Percentiles rank a stretch among this genome's conserved stretches.
Conservation (phyloP, 495 filamentous ascomycete species). For the Neurospora sp. region DNA sequence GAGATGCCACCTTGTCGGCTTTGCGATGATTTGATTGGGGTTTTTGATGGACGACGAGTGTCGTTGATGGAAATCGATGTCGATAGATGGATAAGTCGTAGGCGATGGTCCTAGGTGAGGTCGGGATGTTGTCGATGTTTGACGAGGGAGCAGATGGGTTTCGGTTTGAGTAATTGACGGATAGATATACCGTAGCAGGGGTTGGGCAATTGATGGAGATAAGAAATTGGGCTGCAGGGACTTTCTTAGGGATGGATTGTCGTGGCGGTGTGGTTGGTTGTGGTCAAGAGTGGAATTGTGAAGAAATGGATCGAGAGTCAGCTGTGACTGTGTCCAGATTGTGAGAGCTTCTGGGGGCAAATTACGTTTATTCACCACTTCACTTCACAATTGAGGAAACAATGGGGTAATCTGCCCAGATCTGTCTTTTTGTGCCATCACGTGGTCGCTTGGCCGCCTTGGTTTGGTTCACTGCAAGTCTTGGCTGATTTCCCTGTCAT, state of each 20-base stretch:
- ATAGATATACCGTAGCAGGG: neutral
- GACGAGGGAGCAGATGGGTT: neutral
- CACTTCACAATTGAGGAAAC: neutral
- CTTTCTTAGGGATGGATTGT: neutral
- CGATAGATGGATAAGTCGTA: neutral
- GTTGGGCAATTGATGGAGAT: neutral
- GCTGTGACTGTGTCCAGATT: neutral
- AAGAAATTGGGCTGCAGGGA: neutral
- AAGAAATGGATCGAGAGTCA: neutral
- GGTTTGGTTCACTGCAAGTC: neutral
- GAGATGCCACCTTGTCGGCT: conserved; percentile 27
- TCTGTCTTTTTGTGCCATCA: neutral
- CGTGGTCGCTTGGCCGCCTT: neutral
- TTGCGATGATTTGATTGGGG: neutral
- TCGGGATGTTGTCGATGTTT: neutral
- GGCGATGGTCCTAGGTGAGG: neutral
- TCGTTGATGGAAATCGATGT: neutral
- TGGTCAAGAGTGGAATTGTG: neutral
- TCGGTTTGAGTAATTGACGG: neutral
- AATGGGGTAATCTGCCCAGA: neutral
- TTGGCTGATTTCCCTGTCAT: neutral
- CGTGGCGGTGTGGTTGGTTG: neutral
- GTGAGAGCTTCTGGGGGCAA: neutral
- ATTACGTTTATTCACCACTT: neutral
- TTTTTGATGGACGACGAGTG: neutral